A percentile compares a stretch with the other conserved stretches of the same genome.
Evolutionary conservation across 768 basidiomycete species (phyloP).

Genomic region (Lyophyllum decastes): DNA sequence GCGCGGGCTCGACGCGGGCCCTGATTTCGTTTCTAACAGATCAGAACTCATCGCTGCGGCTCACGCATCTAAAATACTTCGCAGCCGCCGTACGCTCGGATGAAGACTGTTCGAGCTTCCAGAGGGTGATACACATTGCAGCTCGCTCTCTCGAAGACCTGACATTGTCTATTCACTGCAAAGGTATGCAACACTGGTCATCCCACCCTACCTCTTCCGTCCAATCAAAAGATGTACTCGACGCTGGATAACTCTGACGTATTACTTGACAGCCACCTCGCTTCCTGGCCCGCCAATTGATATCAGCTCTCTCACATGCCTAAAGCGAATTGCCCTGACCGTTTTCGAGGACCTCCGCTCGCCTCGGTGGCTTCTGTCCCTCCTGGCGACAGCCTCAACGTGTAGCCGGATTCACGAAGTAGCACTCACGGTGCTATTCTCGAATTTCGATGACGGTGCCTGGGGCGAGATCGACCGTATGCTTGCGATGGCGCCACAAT

Average conservation of each 20-base stretch:
- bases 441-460: not conserved
- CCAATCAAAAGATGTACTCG: not conserved
- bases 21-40: too few species aligned
- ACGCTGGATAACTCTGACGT: not conserved
- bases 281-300: too few species aligned
- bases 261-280: too few species aligned
- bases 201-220: not conserved
- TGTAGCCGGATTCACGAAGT: conserved; percentile 1
- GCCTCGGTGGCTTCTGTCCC: conserved; percentile 3
- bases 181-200: not conserved
- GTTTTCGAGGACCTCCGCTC: conserved; percentile 5
- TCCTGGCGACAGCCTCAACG: not conserved
- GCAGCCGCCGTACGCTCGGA: too few species aligned
- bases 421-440: conserved; percentile 3
- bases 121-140: too few species aligned
- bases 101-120: too few species aligned
- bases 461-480: conserved; percentile 4
- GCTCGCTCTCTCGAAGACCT: too few species aligned
- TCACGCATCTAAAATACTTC: too few species aligned
- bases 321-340: not conserved
- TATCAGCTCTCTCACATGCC: not conserved
- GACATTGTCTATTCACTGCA: not conserved
- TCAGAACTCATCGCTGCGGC: too few species aligned
- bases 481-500: not conserved
- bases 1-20: too few species aligned